A percentile compares a stretch with the other conserved stretches of the same genome.
These are phyloP conservation scores for Phaeoacremonium minimum DNA, from an alignment of 2,329 filamentous ascomycete species.

Conservation along the genomic window DNA sequence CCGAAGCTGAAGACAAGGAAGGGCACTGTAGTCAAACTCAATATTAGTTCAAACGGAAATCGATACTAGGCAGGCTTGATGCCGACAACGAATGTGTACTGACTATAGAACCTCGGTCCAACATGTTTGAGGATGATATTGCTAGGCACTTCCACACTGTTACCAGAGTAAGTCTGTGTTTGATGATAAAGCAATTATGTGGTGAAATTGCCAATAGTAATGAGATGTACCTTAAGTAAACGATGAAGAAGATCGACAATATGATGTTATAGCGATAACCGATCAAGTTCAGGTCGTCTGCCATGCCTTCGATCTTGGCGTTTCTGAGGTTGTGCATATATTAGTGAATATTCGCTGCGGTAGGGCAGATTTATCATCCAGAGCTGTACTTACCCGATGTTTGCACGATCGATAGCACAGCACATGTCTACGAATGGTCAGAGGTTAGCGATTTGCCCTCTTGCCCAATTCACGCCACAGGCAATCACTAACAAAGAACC, in stretches of 20 bases:
- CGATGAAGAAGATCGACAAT: slow-evolving; percentile 7
- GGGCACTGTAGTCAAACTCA: slow-evolving; percentile 1
- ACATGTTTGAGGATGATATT: slow-evolving; percentile 6
- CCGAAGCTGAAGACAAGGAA: slow-evolving; percentile 8
- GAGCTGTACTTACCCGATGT: slow-evolving; percentile 5
- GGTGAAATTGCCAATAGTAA: slow-evolving; percentile 11
- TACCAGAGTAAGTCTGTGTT: too few relatives aligned
- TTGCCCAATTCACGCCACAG: background rate
- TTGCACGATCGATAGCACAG: slow-evolving; percentile 6
- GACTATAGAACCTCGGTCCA: slow-evolving; percentile 6
- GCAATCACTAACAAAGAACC: slow-evolving; percentile 3
- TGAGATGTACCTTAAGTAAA: slow-evolving; percentile 4
- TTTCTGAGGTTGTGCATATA: slow-evolving; percentile 1
- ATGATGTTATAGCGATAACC: slow-evolving; percentile 7
- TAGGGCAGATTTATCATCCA: background rate
- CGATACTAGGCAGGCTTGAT: too few relatives aligned
- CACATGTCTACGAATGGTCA: slow-evolving; percentile 6
- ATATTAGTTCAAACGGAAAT: background rate
- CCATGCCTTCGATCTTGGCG: slow-evolving; percentile 8
- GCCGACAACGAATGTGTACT: background rate
- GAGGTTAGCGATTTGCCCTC: background rate
- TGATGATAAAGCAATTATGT: too few relatives aligned
- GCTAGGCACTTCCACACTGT: slow-evolving; percentile 6
- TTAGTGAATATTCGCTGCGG: background rate
- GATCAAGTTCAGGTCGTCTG: slow-evolving; percentile 5